Evolutionary conservation across 257 asterid species (phyloP), one percentile per base, ranked within the genome.

Genomic region (Cordia subcordata): DNA sequence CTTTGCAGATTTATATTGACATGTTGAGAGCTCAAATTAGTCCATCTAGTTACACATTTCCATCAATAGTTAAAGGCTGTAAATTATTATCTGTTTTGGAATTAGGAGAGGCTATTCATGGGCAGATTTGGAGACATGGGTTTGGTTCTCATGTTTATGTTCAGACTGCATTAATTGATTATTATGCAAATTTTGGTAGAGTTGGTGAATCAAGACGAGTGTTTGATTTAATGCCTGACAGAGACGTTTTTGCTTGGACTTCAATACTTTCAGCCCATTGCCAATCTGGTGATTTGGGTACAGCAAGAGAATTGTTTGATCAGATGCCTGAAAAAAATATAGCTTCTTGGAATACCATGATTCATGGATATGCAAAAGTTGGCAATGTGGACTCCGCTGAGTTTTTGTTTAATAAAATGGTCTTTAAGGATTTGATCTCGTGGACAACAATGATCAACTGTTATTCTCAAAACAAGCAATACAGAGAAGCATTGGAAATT

Each of bases 361-460:
- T 90, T 45, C 82, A 84, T 62, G 88, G 94, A 20, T 85, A 72
- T 71, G 88, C 76, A 11, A 79, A 71, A 67, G 74, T 77, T 33
- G 95, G 97, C 58, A 81, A 87, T 60, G 77, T 90, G 57, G 79
- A 72, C 46, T 75, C 83, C 19, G 94, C 96, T 15, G 86, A 81
- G 74, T 55, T 58, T 62, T 60, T 85, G 73, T 90, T 90, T 53
- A 11, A 19, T 46, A 16, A 49, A 52, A 87, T 85, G 87, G 72
- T 69, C 4, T n/a, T 66, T 57, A 79, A 72, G 76, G 94, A 91
- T 63, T 73, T 88, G 68, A 82, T 91, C 60, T 76, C 96, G 5
- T 85, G 98, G 98, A 88, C 96, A n/a, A 84, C 95, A 35, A 85
- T 88, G 98, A 82, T 91, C 39, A 76, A 75, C 55, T 86, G 92